phyloP scores from a whole-genome alignment of 2,329 filamentous ascomycete genomes.

The Gaeumannomyces tritici region DNA sequence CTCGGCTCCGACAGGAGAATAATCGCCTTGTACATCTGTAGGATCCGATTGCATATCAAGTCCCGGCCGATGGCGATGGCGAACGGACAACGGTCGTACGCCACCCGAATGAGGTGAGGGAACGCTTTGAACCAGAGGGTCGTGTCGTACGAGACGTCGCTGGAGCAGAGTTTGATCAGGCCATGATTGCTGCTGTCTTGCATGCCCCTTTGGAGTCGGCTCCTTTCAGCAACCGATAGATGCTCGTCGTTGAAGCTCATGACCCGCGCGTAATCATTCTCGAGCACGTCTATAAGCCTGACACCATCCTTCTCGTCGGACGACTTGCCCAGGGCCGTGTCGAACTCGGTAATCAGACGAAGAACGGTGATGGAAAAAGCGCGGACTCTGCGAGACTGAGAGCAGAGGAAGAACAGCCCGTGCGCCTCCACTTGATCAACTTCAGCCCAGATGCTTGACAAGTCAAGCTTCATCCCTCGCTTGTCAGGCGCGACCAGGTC shows the following conservation, averaged over 20 bases:
- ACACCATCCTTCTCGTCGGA: conserved; percentile 44
- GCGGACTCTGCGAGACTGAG: conserved; percentile 82
- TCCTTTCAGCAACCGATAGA: conserved; percentile 83
- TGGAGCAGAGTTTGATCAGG: conserved; percentile 87
- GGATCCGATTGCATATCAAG: conserved; percentile 80
- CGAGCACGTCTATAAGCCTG: conserved; percentile 83
- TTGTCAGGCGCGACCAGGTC: conserved; percentile 48
- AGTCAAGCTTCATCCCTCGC: conserved; percentile 67
- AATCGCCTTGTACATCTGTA: conserved; percentile 87
- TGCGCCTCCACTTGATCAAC: conserved; percentile 97
- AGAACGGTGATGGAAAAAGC: conserved; percentile 88
- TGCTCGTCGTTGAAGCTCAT: conserved; percentile 91
- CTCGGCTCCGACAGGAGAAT: conserved; percentile 66
- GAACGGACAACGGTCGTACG: conserved; percentile 83
- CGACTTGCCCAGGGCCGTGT: conserved; percentile 72
- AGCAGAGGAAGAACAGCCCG: conserved; percentile 93
- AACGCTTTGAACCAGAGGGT: conserved; percentile 98
- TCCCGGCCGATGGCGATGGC: conserved; percentile 86
- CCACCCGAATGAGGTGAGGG: conserved; percentile 84
- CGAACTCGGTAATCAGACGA: conserved; percentile 86
- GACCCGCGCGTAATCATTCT: conserved; percentile 78
- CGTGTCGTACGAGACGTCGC: conserved; percentile 88
- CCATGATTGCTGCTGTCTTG: conserved; percentile 75
- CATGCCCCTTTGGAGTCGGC: conserved; percentile 81
- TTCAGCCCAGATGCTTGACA: conserved; percentile 82